phyloP scores from a whole-genome alignment of 805 yeast genomes.

The Candida glaebosa region DNA sequence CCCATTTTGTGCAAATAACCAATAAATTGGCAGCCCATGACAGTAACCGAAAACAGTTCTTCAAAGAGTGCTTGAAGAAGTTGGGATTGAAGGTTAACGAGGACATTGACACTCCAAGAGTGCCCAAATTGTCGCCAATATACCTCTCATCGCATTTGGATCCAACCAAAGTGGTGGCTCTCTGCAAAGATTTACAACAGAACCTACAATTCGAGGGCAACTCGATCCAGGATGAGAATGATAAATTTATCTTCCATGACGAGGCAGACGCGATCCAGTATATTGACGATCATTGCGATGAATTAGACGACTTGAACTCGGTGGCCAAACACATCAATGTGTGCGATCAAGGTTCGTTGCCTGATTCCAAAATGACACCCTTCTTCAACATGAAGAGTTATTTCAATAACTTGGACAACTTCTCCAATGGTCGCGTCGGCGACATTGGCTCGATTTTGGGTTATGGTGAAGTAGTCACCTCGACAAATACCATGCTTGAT shows the following conservation, averaged over 20 bases:
- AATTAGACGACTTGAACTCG: conserved; percentile 45
- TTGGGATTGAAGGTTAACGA: conserved; percentile 70
- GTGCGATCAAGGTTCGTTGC: conserved; percentile 39
- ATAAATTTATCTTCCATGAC: conserved; percentile 50
- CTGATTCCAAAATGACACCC: conserved; percentile 59
- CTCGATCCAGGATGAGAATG: conserved; percentile 50
- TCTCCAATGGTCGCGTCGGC: conserved; percentile 18
- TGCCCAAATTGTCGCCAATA: conserved; percentile 69
- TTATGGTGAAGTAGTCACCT: conserved; percentile 87
- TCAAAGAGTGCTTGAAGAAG: conserved; percentile 52
- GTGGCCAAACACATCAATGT: conserved; percentile 47
- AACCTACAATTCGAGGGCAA: conserved; percentile 31
- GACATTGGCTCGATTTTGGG: conserved; percentile 60
- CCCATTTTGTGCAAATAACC: conserved; percentile 25
- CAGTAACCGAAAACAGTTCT: conserved; percentile 48
- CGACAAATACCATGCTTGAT: conserved; percentile 79
- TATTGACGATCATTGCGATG: conserved; percentile 16
- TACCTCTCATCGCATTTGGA: conserved; percentile 44
- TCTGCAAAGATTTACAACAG: conserved; percentile 36
- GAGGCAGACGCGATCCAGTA: conserved; percentile 25
- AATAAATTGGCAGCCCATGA: conserved; percentile 42
- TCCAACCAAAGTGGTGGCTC: conserved; percentile 24
- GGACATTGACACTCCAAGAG: conserved; percentile 36
- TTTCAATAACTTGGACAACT: conserved; percentile 39
- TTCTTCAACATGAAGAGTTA: conserved; percentile 64